A percentile compares a stretch with the other conserved stretches of the same genome.
These are phyloP conservation scores for Shiraia bambusicola DNA, from an alignment of 2,329 filamentous ascomycete species.

Conservation along the genomic window DNA sequence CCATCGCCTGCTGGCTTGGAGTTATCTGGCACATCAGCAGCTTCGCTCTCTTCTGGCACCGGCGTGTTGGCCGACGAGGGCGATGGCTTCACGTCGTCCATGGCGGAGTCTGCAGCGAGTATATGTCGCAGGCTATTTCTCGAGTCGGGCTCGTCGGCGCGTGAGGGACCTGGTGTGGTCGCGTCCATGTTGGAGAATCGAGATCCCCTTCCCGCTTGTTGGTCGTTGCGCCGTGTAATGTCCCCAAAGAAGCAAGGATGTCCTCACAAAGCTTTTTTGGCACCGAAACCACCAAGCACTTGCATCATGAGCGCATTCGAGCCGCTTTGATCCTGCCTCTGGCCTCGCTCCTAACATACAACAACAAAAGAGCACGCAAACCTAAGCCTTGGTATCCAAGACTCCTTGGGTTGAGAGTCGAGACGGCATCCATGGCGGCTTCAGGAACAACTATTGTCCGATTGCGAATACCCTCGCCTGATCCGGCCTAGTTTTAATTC, in stretches of 20 bases:
- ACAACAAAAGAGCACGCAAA: too few relatives aligned
- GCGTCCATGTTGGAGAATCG: conserved; percentile 1
- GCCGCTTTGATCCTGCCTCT: too few relatives aligned
- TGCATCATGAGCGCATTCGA: too few relatives aligned
- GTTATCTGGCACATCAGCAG: conserved; percentile 28
- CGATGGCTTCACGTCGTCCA: conserved; percentile 37
- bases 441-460: too few relatives aligned
- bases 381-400: too few relatives aligned
- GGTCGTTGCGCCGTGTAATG: conserved; percentile 7
- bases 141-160: conserved; percentile 40
- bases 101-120: conserved; percentile 38
- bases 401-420: too few relatives aligned
- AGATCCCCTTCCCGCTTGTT: conserved; percentile 2
- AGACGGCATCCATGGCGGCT: too few relatives aligned
- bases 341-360: too few relatives aligned
- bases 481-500: not conserved
- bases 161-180: conserved; percentile 13
- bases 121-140: conserved; percentile 45
- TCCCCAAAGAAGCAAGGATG: not conserved
- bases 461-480: too few relatives aligned
- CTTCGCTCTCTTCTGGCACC: conserved; percentile 36
- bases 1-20: conserved; percentile 30
- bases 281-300: too few relatives aligned
- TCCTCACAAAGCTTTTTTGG: too few relatives aligned
- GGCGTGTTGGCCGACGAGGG: conserved; percentile 34